A percentile compares a stretch with the other conserved stretches of the same genome.
Evolutionary conservation across 1,139 yeast genomes (phyloP).

Genomic region (Geotrichum macrosporum): DNA sequence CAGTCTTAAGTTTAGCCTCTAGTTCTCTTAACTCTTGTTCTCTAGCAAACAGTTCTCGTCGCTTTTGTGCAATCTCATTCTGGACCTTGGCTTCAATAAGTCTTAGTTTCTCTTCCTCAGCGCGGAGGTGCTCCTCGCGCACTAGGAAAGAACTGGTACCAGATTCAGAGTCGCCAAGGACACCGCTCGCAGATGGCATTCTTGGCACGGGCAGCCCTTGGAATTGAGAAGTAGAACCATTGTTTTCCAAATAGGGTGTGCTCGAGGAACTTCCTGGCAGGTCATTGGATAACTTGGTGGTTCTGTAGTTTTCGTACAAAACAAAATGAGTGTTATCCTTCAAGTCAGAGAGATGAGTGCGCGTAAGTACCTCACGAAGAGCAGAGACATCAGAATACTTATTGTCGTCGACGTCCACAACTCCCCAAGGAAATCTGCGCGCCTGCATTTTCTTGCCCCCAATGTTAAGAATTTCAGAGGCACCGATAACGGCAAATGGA

Average conservation of each 20-base stretch:
- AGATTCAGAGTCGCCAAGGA: constrained; percentile 22
- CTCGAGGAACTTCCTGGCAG: constrained; percentile 24
- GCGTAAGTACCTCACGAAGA: constrained; percentile 72
- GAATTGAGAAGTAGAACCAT: constrained; percentile 5
- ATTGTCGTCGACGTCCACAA: constrained; percentile 81
- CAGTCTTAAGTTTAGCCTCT: constrained; percentile 55
- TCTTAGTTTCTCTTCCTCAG: constrained; percentile 42
- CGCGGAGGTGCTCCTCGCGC: constrained; percentile 42
- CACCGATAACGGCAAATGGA: constrained; percentile 87
- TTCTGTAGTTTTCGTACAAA: constrained; percentile 88
- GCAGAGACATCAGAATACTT: constrained; percentile 74
- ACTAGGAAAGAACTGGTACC: constrained; percentile 30
- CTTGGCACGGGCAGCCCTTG: constrained; percentile 12
- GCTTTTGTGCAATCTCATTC: constrained; percentile 77
- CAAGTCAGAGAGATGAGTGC: constrained; percentile 85
- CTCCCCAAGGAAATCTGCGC: constrained; percentile 92
- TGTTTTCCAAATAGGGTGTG: constrained; percentile 4
- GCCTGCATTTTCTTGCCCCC: constrained; percentile 42
- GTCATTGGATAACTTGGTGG: constrained; percentile 63
- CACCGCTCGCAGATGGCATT: constrained; percentile 10
- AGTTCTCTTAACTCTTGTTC: constrained; percentile 82
- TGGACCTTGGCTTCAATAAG: constrained; percentile 68
- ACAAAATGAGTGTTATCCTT: constrained; percentile 93
- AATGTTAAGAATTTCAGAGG: constrained; percentile 56
- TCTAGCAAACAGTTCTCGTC: constrained; percentile 81